Evolutionary conservation across 2,329 filamentous ascomycete genomes (phyloP), one percentile per base, ranked within the genome.

Genomic region (Verticillium nonalfalfae): DNA sequence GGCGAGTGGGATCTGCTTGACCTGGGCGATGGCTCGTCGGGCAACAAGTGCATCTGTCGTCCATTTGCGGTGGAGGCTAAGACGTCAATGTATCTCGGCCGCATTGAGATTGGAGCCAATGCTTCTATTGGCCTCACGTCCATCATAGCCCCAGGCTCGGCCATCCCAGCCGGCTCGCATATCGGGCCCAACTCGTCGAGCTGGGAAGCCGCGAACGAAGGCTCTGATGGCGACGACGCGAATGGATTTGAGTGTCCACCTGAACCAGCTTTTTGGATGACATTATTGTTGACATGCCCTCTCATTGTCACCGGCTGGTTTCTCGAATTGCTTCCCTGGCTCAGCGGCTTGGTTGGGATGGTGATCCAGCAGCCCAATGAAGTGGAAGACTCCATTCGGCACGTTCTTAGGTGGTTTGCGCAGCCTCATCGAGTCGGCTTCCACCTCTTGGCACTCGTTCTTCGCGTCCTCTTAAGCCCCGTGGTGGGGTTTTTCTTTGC

Each of bases 1-100:
- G 82, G 82, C n/a, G 83, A 85, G 65, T 85, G 78, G 73, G 83
- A 86, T 66, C 74, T 85, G 1, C 69, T 86, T n/a, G 77, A 81
- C 7, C 81, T 86, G 50, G 75, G 75, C 0, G 80, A 85, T 61
- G 75, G 76, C 59, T 80, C 76, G 3, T 72, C 74, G 7, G 73
- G 85, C 3, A 78, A 80, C 54, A 70, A 71, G 31, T 84, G 80
- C 66, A 61, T 34, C 10, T 75, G 79, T 57, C 76, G 83, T 9
- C 81, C 82, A 0, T 85, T 86, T 63, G 82, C 76, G 0, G 82
- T 74, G 2, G 83, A 85, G 69, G 72, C 75, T n/a, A 85, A 85
- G 68, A 83, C 83, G 0, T 78, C 78, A 1, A 85, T 86, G 82
- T 83, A 83, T 61, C 74, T 86, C 11, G 81, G 79, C 11, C 73